Conservation (phyloP, 495 filamentous ascomycete genomes). For the Rusavskia elegans region DNA sequence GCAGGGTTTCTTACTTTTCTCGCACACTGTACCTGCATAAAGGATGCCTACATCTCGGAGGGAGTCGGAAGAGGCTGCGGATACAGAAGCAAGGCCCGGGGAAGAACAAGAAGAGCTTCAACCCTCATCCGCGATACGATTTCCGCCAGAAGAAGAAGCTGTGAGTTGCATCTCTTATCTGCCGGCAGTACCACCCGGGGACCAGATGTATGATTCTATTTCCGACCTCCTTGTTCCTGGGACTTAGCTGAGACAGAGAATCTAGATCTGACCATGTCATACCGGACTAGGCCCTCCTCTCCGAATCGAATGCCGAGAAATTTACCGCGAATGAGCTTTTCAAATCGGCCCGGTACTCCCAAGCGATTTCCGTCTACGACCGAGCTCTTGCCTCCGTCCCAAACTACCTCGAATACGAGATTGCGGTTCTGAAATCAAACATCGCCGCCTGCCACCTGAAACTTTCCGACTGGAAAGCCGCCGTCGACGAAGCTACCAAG, state of each 20-base stretch:
- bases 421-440: conserved; percentile 77
- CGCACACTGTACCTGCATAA: not conserved
- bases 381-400: conserved; percentile 69
- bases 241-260: no score
- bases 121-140: conserved; percentile 20
- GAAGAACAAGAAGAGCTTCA: not conserved
- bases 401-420: conserved; percentile 76
- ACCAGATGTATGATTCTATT: not conserved
- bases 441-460: conserved; percentile 84
- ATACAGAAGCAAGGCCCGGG: not conserved
- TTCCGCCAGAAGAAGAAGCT: conserved; percentile 65
- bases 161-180: conserved; percentile 24
- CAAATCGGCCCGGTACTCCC: conserved; percentile 50
- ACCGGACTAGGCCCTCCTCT: conserved; percentile 40
- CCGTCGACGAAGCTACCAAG: conserved; percentile 53
- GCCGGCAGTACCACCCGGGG: not conserved
- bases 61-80: not conserved
- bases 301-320: conserved; percentile 62
- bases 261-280: conserved; percentile 3
- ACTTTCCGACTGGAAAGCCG: conserved; percentile 72
- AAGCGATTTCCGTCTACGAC: conserved; percentile 82
- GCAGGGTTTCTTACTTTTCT: not conserved
- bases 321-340: conserved; percentile 66
- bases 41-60: not conserved
- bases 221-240: no score